Conservation (phyloP, 2,329 filamentous ascomycete species). For the Lasiodiplodia sp. region DNA sequence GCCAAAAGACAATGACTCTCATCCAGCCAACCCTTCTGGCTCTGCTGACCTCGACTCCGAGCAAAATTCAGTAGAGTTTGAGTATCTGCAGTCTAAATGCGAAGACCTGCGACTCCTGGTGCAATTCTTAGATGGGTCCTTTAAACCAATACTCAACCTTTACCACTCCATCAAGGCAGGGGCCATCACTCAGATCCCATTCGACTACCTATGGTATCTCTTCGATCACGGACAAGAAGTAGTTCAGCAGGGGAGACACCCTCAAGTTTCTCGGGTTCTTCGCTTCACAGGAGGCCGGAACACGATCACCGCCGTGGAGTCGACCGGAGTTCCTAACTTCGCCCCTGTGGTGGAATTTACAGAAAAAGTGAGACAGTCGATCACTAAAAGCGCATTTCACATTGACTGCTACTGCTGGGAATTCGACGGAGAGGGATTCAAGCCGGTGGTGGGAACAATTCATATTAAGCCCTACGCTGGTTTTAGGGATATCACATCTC, state of each 20-base stretch:
- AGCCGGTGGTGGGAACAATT: neutral
- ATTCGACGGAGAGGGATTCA: neutral
- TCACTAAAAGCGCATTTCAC: neutral
- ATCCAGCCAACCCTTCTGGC: no score
- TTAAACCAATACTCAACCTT: neutral
- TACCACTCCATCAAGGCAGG: neutral
- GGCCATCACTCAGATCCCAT: neutral
- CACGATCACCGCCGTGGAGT: neutral
- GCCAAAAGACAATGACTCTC: no score
- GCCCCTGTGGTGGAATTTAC: no score
- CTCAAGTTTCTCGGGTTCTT: neutral
- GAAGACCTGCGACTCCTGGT: neutral
- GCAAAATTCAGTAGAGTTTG: no score
- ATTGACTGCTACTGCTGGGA: neutral
- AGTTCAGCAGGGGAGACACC: neutral
- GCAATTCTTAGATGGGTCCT: neutral
- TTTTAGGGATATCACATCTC: neutral
- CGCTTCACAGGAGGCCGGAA: neutral
- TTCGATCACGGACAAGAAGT: slow-evolving; percentile 6
- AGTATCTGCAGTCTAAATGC: neutral
- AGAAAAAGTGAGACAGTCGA: no score
- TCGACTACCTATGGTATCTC: neutral
- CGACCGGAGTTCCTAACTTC: neutral
- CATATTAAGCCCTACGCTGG: neutral
- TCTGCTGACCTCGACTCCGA: no score